These are phyloP conservation scores for Hibiscus tridactylites DNA, from an alignment of 345 rosid species.

Conservation along the genomic window DNA sequence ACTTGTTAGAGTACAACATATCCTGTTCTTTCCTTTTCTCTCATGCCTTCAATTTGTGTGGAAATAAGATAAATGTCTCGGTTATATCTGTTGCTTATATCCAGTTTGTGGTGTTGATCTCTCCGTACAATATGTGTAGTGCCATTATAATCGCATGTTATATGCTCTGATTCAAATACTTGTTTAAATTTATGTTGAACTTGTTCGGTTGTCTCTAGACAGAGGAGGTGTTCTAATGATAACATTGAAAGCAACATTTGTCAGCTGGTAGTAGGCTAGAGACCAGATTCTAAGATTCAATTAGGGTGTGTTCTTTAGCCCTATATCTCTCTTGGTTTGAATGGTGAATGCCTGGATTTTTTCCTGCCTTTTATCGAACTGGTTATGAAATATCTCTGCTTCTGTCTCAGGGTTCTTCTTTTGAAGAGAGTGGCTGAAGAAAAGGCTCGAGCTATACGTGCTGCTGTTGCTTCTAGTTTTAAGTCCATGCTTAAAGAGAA, in stretches of 20 bases:
- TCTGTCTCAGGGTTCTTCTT: conserved; percentile 52
- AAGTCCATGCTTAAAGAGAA: conserved; percentile 74
- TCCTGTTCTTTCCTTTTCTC: neutral
- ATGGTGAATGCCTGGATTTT: neutral
- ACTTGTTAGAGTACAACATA: neutral
- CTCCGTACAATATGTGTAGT: neutral
- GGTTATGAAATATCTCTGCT: conserved; percentile 3
- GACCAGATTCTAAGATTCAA: conserved; percentile 20
- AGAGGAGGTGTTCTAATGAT: conserved; percentile 18
- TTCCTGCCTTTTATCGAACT: neutral
- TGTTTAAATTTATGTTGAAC: conserved; percentile 16
- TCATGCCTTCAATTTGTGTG: neutral
- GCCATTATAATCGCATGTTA: conserved; percentile 2
- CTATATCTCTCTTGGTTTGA: conserved; percentile 20
- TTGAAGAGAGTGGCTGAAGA: conserved; percentile 70
- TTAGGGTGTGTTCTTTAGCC: conserved; percentile 19
- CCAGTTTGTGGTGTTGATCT: neutral
- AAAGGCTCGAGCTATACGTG: conserved; percentile 66
- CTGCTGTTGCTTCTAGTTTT: conserved; percentile 60
- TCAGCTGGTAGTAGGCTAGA: conserved; percentile 26
- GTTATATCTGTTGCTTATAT: neutral
- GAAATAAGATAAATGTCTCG: neutral
- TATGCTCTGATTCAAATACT: conserved; percentile 6
- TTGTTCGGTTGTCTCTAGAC: conserved; percentile 15
- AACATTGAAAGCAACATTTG: conserved; percentile 24